phyloP scores from a whole-genome alignment of 1,284 basidiomycete genomes.

The Ganoderma leucocontextum region DNA sequence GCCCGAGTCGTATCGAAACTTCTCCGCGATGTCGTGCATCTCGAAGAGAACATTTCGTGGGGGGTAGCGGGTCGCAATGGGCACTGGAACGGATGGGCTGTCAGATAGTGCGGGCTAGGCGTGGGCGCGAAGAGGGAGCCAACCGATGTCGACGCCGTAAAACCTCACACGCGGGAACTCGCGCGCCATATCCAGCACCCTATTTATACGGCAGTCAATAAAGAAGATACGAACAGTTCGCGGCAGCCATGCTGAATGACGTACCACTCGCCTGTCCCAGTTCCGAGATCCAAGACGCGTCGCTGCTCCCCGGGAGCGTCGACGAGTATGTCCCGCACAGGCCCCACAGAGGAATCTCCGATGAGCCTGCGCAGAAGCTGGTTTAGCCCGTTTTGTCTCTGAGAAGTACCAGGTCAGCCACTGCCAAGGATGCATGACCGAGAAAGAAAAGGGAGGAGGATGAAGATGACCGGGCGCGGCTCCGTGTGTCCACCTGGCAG shows the following conservation, averaged over 20 bases:
- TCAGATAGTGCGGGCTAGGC: slow-evolving; percentile 2
- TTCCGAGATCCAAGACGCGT: slow-evolving; percentile 72
- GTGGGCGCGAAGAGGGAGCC: slow-evolving; percentile 25
- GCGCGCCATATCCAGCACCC: slow-evolving; percentile 76
- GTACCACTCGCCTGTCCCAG: slow-evolving; percentile 76
- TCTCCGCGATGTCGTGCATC: slow-evolving; percentile 64
- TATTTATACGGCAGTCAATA: slow-evolving; percentile 39
- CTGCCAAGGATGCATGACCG: not conserved
- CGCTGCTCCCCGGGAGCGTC: slow-evolving; percentile 47
- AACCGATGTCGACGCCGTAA: slow-evolving; percentile 77
- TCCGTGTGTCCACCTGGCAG: not conserved
- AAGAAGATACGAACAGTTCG: slow-evolving; percentile 7
- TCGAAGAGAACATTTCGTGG: slow-evolving; percentile 67
- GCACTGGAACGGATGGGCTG: slow-evolving; percentile 53
- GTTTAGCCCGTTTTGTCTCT: slow-evolving; percentile 64
- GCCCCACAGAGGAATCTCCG: slow-evolving; percentile 63
- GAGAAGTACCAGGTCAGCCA: slow-evolving; percentile 27
- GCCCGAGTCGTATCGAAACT: slow-evolving; percentile 55
- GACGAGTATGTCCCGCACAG: slow-evolving; percentile 60
- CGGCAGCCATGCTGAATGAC: slow-evolving; percentile 30
- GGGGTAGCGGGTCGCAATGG: slow-evolving; percentile 70
- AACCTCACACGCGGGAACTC: slow-evolving; percentile 70
- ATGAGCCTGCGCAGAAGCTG: slow-evolving; percentile 54
- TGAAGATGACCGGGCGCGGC: not conserved
- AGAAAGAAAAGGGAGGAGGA: slow-evolving; percentile 3